Percentiles rank a stretch among this genome's conserved stretches.
Conservation (phyloP, 225 moss, liverwort and hornwort species). For the Ulota crispa region DNA sequence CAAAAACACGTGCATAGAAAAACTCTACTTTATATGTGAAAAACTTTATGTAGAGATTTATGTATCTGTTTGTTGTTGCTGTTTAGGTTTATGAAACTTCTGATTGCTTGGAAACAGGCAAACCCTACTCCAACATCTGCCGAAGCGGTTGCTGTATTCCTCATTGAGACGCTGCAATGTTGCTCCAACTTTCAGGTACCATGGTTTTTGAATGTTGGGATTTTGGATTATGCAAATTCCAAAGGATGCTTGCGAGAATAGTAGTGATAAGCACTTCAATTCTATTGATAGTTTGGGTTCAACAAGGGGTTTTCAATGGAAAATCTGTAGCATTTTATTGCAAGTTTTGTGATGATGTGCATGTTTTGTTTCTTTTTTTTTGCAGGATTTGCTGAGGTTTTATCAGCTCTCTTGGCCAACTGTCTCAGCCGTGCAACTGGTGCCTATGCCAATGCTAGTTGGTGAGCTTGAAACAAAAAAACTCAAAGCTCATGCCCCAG, state of each 20-base stretch:
- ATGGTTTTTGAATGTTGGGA: background rate
- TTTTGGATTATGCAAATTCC: background rate
- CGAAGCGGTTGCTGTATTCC: conserved; percentile 27
- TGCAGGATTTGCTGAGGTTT: conserved; percentile 40
- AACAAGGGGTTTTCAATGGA: too few relatives aligned
- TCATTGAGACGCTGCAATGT: conserved; percentile 36
- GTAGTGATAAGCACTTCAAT: too few relatives aligned
- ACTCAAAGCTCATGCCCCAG: too few relatives aligned
- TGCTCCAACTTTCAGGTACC: conserved; percentile 38
- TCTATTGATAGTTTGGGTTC: too few relatives aligned
- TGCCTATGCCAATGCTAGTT: background rate
- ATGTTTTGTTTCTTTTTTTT: background rate
- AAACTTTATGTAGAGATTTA: background rate
- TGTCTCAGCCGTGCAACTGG: background rate
- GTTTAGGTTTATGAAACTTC: conserved; percentile 49
- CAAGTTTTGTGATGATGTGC: background rate
- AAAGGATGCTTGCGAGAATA: background rate
- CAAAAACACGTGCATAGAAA: too few relatives aligned
- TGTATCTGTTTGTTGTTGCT: background rate
- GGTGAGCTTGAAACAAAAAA: too few relatives aligned
- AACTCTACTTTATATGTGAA: too few relatives aligned
- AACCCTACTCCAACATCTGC: conserved; percentile 44
- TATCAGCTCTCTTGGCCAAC: conserved; percentile 34
- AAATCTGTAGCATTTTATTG: too few relatives aligned
- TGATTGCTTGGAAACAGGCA: conserved; percentile 48